These are phyloP conservation scores for Cephalotrichum gorgonifer DNA, from an alignment of 2,329 filamentous ascomycete genomes.

Conservation along the genomic window DNA sequence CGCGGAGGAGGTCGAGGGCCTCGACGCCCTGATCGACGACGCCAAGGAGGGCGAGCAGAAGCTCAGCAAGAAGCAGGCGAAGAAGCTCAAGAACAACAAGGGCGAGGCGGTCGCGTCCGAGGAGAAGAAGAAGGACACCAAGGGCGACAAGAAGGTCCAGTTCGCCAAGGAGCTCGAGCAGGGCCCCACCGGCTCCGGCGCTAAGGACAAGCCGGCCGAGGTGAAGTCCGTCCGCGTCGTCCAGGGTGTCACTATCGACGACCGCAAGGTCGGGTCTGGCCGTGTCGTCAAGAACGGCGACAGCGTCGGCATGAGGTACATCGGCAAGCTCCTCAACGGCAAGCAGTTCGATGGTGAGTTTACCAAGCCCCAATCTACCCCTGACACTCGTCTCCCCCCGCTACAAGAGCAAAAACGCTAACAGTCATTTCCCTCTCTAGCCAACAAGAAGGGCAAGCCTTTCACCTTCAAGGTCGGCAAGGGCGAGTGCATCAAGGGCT, in stretches of 20 bases:
- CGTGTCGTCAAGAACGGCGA: conserved; percentile 82
- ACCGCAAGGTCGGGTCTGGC: conserved; percentile 85
- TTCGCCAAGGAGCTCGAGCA: conserved; percentile 99
- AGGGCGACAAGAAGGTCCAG: conserved; percentile 86
- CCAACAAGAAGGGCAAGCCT: conserved; percentile 98
- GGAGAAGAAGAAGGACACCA: conserved; percentile 49
- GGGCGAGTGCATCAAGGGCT: conserved; percentile 97
- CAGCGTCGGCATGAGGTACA: conserved; percentile 90
- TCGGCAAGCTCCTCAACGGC: conserved; percentile 89
- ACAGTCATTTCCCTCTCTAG: conserved; percentile 30
- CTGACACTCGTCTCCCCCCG: neutral
- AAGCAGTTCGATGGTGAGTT: conserved; percentile 87
- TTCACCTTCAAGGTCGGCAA: conserved; percentile 92
- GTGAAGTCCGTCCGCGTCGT: conserved; percentile 65
- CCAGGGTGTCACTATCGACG: conserved; percentile 84
- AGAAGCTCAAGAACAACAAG: conserved; percentile 99
- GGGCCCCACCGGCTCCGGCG: conserved; percentile 69
- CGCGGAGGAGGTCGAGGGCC: conserved; percentile 56
- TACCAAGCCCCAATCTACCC: conserved; percentile 17
- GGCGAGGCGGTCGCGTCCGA: conserved; percentile 66
- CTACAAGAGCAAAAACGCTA: conserved; percentile 7
- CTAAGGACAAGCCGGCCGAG: conserved; percentile 26
- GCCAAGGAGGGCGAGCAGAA: conserved; percentile 54
- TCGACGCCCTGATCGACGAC: conserved; percentile 81
- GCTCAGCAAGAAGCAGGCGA: conserved; percentile 90